These are phyloP conservation scores for Cladorrhinum samala DNA, from an alignment of 495 filamentous ascomycete genomes.

Conservation along the genomic window DNA sequence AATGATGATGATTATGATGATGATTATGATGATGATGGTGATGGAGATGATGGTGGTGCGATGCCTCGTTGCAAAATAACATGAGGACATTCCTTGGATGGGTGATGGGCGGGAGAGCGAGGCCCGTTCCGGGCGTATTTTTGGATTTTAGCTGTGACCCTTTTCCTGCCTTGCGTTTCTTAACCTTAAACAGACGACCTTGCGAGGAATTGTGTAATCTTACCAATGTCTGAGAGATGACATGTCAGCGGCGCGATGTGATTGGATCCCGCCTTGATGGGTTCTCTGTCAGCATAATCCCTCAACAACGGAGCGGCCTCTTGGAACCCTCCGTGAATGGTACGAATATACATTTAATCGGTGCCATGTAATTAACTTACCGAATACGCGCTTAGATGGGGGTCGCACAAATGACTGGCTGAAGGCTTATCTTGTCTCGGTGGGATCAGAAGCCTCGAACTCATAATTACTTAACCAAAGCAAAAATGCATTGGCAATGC, in stretches of 20 bases:
- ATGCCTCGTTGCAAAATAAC: not conserved
- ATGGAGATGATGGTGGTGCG: not conserved
- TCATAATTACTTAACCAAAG: not conserved
- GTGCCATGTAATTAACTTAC: no score
- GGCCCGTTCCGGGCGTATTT: slow-evolving; percentile 15
- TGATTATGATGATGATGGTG: no score
- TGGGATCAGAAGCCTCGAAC: not conserved
- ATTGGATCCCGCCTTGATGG: slow-evolving; percentile 22
- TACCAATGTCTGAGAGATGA: not conserved
- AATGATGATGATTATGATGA: not conserved
- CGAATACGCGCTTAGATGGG: no score
- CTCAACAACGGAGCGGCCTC: no score
- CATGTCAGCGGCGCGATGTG: slow-evolving; percentile 14
- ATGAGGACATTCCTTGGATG: not conserved
- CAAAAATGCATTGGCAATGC: not conserved
- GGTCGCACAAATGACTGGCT: no score
- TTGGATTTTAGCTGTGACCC: slow-evolving; percentile 4
- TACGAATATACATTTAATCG: no score
- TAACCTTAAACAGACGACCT: slow-evolving; percentile 34
- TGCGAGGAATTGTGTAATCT: no score
- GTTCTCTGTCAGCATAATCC: no score
- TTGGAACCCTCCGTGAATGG: no score
- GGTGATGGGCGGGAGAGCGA: not conserved
- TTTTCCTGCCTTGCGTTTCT: slow-evolving; percentile 11
- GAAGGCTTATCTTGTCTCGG: not conserved